A percentile compares a stretch with the other conserved stretches of the same genome.
Conservation (phyloP, 1,284 basidiomycete genomes). For the Amylostereum chailletii region DNA sequence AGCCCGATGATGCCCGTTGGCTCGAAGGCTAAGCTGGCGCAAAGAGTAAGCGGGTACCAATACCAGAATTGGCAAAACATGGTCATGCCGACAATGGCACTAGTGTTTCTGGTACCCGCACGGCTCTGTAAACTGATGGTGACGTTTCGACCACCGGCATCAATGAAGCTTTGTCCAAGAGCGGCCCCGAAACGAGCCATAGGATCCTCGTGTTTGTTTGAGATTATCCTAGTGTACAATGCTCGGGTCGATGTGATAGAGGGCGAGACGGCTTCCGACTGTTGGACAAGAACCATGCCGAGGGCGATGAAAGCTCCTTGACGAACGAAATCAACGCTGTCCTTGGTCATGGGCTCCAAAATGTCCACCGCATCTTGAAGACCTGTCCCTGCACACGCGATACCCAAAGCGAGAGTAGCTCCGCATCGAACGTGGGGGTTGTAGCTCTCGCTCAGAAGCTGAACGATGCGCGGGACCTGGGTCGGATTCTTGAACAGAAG, state of each 20-base stretch:
- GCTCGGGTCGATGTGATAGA: constrained; percentile 75
- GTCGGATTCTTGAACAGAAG: constrained; percentile 91
- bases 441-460: constrained; percentile 93
- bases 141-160: constrained; percentile 92
- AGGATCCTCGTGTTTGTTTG: constrained; percentile 94
- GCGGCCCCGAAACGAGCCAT: constrained; percentile 96
- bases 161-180: constrained; percentile 90
- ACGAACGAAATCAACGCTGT: constrained; percentile 93
- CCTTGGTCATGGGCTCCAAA: constrained; percentile 93
- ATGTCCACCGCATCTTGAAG: constrained; percentile 90
- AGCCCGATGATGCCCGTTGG: constrained; percentile 92
- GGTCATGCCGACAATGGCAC: constrained; percentile 90
- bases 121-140: constrained; percentile 89
- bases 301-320: constrained; percentile 95
- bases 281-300: constrained; percentile 93
- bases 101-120: constrained; percentile 85
- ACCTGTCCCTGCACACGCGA: constrained; percentile 96
- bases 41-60: constrained; percentile 97
- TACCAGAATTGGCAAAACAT: constrained; percentile 99
- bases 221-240: constrained; percentile 80
- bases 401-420: constrained; percentile 89
- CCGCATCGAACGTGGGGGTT: constrained; percentile 98
- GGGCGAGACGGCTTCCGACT: constrained; percentile 82
- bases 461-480: constrained; percentile 91
- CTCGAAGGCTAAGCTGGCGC: constrained; percentile 84